These are phyloP conservation scores for Didymosphaeria variabile DNA, from an alignment of 2,329 filamentous ascomycete genomes.

Conservation along the genomic window DNA sequence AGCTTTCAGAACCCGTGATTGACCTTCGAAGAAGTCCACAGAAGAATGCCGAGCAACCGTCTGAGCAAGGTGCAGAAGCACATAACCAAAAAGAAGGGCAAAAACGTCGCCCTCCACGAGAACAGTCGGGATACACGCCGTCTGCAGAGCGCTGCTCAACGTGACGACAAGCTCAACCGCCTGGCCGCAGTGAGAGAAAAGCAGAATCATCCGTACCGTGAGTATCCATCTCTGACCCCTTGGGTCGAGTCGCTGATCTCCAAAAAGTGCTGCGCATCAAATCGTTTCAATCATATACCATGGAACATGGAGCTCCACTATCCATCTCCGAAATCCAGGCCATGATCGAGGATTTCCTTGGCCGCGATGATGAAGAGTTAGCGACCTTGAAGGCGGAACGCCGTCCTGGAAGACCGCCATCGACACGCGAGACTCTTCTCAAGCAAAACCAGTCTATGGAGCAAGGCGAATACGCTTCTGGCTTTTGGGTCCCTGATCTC, in stretches of 20 bases:
- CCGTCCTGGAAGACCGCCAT: slow-evolving; percentile 80
- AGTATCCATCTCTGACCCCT: slow-evolving; percentile 31
- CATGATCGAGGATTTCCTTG: slow-evolving; percentile 57
- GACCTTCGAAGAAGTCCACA: background rate
- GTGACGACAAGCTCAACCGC: slow-evolving; percentile 84
- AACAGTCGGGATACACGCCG: slow-evolving; percentile 87
- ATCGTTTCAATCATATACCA: slow-evolving; percentile 75
- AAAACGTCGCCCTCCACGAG: slow-evolving; percentile 80
- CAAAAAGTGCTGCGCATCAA: slow-evolving; percentile 69
- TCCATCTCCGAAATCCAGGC: slow-evolving; percentile 65
- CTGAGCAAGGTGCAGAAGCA: slow-evolving; percentile 87
- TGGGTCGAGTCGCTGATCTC: background rate
- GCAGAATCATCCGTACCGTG: slow-evolving; percentile 78
- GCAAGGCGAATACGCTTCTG: slow-evolving; percentile 80
- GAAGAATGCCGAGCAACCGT: slow-evolving; percentile 60
- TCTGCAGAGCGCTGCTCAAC: slow-evolving; percentile 77
- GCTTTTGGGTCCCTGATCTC: slow-evolving; percentile 88
- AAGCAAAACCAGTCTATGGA: slow-evolving; percentile 75
- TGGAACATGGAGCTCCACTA: slow-evolving; percentile 58
- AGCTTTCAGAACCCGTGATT: slow-evolving; percentile 14
- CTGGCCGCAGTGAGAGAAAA: slow-evolving; percentile 74
- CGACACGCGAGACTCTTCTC: slow-evolving; percentile 78
- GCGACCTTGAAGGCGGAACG: slow-evolving; percentile 71
- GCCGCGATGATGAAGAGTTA: slow-evolving; percentile 76
- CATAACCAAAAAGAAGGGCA: slow-evolving; percentile 85